These are phyloP conservation scores for Penicillium hordei DNA, from an alignment of 2,329 filamentous ascomycete species.

Conservation along the genomic window DNA sequence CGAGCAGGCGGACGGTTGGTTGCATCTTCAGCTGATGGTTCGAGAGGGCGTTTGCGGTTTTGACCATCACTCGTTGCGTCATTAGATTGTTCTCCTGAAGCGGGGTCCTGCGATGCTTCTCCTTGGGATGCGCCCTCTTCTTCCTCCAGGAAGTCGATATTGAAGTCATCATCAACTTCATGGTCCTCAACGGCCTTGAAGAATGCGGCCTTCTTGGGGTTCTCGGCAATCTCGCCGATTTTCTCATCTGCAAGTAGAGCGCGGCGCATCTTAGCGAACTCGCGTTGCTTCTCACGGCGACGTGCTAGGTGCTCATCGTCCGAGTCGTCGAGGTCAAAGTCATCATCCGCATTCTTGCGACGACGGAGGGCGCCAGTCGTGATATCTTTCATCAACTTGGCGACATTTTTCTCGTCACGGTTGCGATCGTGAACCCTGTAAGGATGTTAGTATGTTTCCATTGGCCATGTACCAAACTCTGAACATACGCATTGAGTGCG, in stretches of 20 bases:
- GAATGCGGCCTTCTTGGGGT: slow-evolving; percentile 87
- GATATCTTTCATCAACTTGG: slow-evolving; percentile 90
- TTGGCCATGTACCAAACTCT: not conserved
- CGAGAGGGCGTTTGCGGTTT: slow-evolving; percentile 45
- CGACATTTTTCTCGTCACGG: slow-evolving; percentile 80
- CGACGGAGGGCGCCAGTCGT: slow-evolving; percentile 83
- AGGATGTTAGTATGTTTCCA: slow-evolving; percentile 24
- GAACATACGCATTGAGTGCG: slow-evolving; percentile 80
- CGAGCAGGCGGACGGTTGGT: slow-evolving; percentile 58
- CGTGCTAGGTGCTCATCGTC: slow-evolving; percentile 77
- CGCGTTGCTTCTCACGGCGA: slow-evolving; percentile 76
- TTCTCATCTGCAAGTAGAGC: slow-evolving; percentile 85
- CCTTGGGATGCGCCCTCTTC: slow-evolving; percentile 44
- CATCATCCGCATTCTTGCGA: slow-evolving; percentile 69
- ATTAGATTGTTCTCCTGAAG: slow-evolving; percentile 22
- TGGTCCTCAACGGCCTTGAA: slow-evolving; percentile 84
- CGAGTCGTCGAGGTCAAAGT: slow-evolving; percentile 84
- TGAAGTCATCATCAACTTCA: slow-evolving; percentile 68
- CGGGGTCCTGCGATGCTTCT: slow-evolving; percentile 28
- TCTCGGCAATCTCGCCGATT: slow-evolving; percentile 83
- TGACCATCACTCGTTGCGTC: slow-evolving; percentile 23
- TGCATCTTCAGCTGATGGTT: slow-evolving; percentile 43
- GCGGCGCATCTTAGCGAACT: slow-evolving; percentile 89
- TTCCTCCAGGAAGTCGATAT: slow-evolving; percentile 69
- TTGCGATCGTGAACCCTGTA: slow-evolving; percentile 73